Evolutionary conservation across 768 basidiomycete genomes (phyloP).

Genomic region (Pilatotrama ljubarskyi): DNA sequence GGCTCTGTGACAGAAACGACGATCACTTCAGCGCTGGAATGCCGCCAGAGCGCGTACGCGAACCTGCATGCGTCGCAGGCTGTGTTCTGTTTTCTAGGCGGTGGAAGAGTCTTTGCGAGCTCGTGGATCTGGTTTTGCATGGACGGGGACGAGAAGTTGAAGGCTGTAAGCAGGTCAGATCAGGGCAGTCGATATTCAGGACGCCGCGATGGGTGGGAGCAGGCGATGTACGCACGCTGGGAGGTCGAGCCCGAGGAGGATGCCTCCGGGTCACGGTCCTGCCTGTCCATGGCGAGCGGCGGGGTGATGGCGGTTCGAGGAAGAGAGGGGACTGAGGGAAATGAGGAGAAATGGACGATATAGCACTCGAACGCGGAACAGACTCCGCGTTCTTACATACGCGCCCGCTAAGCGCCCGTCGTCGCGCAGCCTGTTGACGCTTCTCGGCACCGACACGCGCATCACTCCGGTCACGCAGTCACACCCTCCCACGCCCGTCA

Average conservation of each 20-base stretch:
- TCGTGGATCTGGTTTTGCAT: constrained; percentile 84
- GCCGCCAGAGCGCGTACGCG: constrained; percentile 17
- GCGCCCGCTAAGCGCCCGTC: constrained; percentile 18
- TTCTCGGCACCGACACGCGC: constrained; percentile 21
- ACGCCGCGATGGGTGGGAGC: not conserved
- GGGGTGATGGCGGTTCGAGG: constrained; percentile 11
- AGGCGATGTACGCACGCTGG: constrained; percentile 16
- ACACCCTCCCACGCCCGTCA: constrained; percentile 5
- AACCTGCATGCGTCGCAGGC: constrained; percentile 93
- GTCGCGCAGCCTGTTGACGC: constrained; percentile 9
- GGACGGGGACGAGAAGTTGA: constrained; percentile 61
- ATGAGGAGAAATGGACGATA: constrained; percentile 17
- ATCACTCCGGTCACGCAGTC: constrained; percentile 7
- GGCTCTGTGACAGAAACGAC: constrained; percentile 44
- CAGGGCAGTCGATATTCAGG: constrained; percentile 26
- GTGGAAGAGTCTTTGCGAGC: constrained; percentile 74
- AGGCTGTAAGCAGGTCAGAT: constrained; percentile 42
- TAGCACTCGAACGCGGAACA: constrained; percentile 13
- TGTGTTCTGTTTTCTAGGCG: constrained; percentile 90
- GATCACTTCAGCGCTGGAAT: not conserved
- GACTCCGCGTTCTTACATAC: constrained; percentile 18
- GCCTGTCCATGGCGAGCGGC: constrained; percentile 17
- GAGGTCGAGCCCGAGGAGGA: constrained; percentile 8
- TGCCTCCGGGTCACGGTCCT: constrained; percentile 13
- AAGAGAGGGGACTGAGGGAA: constrained; percentile 3